Evolutionary conservation across 1,284 basidiomycete genomes (phyloP), one percentile per base, ranked within the genome.

Genomic region (Blastosporella zonata): DNA sequence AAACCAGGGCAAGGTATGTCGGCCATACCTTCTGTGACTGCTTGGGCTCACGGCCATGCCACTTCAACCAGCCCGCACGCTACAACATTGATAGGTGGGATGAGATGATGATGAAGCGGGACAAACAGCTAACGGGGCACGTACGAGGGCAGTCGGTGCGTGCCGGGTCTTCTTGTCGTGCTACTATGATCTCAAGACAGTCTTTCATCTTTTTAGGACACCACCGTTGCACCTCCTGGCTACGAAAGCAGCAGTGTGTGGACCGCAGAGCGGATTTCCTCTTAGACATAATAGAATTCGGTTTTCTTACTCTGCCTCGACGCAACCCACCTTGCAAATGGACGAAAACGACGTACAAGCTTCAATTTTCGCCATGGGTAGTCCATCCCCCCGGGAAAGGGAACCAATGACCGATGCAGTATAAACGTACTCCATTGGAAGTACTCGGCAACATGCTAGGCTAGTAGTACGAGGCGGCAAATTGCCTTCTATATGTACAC

Each of bases 51-150:
- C 27, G 17, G 23, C 22, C 5, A 13, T 31, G 29, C 29, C 22
- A n/a, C 9, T 12, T 39, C 20, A 33, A 17, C 17, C 46, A 97
- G 94, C 86, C 90, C 46, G 78, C 87, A 34, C 80, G 94, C 48
- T 93, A 95, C 65, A 78, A 81, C 50, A 65, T 94, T 33, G 94
- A 97, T 62, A 69, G 78, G 25, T 97, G 93, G 93, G 93, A 97
- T 56, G 78, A 89, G 47, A 91, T 92, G 88, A 92, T 97, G 92
- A 92, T 96, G 87, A 82, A 86, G 62, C 76, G 93, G 51, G 94
- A 97, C 72, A 75, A 79, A 63, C 75, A 90, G 58, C 68, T 97
- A 65, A 96, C 93, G n/a, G 94, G 94, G 15, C 89, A 90, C 63
- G 63, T 72, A 61, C 79, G 94, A 59, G 92, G 92, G 44, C 93